phyloP scores from a whole-genome alignment of 2,329 filamentous ascomycete species.

The Curvularia hawaiiensis region DNA sequence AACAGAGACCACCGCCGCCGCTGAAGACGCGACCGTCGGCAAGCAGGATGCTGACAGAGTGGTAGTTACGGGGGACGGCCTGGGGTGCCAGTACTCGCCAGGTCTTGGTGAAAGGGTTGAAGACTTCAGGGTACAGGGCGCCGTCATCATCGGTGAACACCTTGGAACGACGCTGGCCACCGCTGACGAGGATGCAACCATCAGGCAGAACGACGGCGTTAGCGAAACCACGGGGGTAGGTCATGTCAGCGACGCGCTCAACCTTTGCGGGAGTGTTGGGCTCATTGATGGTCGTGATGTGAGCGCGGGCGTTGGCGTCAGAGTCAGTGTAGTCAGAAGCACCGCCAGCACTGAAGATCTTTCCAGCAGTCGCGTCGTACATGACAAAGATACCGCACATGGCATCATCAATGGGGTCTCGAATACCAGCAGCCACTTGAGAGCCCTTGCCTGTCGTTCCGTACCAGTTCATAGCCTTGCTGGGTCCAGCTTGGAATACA shows the following conservation, averaged over 20 bases:
- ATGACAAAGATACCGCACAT: constrained; percentile 36
- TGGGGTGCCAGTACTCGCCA: constrained; percentile 32
- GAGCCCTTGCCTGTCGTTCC: constrained; percentile 27
- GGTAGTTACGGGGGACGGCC: constrained; percentile 35
- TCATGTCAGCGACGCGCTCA: constrained; percentile 34
- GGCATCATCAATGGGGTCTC: constrained; percentile 26
- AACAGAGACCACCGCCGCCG: constrained; percentile 36
- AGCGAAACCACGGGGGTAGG: constrained; percentile 30
- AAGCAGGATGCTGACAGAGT: constrained; percentile 31
- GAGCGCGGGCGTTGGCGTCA: constrained; percentile 26
- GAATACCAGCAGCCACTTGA: constrained; percentile 25
- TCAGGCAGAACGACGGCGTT: constrained; percentile 37
- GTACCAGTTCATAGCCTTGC: constrained; percentile 35
- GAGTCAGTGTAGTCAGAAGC: constrained; percentile 32
- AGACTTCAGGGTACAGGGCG: constrained; percentile 32
- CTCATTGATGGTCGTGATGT: constrained; percentile 29
- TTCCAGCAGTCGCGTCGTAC: constrained; percentile 31
- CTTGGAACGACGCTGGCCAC: constrained; percentile 29
- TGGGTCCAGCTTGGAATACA: constrained; percentile 33
- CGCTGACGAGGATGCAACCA: constrained; percentile 34
- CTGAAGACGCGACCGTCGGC: constrained; percentile 33
- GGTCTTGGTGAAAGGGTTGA: constrained; percentile 30
- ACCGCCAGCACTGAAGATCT: constrained; percentile 33
- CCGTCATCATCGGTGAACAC: constrained; percentile 33
- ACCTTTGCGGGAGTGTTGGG: constrained; percentile 24